Conservation (phyloP, 805 yeast genomes). For the Spathaspora boniae region DNA sequence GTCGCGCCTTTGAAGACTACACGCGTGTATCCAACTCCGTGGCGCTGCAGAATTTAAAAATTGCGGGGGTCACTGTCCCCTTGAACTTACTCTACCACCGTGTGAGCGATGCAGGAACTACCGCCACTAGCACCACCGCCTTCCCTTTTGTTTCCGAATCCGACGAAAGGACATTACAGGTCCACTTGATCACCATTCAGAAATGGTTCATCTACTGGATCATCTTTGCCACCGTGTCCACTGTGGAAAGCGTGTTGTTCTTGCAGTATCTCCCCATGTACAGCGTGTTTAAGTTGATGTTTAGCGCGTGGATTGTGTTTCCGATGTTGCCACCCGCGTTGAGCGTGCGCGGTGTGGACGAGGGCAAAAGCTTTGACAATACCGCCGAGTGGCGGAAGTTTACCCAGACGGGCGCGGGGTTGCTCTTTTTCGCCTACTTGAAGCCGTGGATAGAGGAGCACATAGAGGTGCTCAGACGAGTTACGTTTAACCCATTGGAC, state of each 20-base stretch:
- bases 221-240: constrained; percentile 43
- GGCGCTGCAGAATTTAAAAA: constrained; percentile 29
- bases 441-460: constrained; percentile 20
- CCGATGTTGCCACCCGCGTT: constrained; percentile 34
- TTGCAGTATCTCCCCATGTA: constrained; percentile 53
- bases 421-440: constrained; percentile 25
- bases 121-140: no score
- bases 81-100: constrained; percentile 3
- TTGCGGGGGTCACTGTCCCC: constrained; percentile 36
- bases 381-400: constrained; percentile 29
- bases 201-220: constrained; percentile 62
- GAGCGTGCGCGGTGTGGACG: constrained; percentile 9
- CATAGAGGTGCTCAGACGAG: constrained; percentile 5
- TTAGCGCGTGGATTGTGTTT: constrained; percentile 59
- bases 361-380: constrained; percentile 7
- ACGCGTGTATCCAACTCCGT: constrained; percentile 25
- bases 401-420: constrained; percentile 30
- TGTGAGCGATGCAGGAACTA: not conserved
- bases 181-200: constrained; percentile 26
- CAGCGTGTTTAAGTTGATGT: constrained; percentile 42
- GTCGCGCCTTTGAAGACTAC: constrained; percentile 48
- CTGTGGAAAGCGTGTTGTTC: constrained; percentile 44
- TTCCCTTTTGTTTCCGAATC: constrained; percentile 26
- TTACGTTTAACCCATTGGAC: constrained; percentile 6
- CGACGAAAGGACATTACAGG: constrained; percentile 16